Evolutionary conservation across 2,329 filamentous ascomycete genomes (phyloP), one percentile per base, ranked within the genome.

Genomic region (Epichloe aotearoae): DNA sequence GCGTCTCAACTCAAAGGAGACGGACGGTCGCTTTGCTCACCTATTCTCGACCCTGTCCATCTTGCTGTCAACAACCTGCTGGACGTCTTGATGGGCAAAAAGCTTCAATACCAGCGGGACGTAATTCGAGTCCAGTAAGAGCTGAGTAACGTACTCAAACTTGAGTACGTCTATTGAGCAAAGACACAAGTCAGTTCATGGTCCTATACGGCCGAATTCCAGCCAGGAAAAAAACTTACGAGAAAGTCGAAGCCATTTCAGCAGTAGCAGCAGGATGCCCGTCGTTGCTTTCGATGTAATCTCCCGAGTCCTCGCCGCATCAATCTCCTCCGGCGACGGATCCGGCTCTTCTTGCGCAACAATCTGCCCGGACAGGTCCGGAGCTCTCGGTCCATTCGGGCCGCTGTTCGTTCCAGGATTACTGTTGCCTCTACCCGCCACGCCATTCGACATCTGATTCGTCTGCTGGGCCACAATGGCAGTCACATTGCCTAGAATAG

Each of bases 171-270:
- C 88, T 94, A 55, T 20, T 34, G 19, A 36, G 6, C 7, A 34
- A 17, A 3, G 2, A 34, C 11, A 10, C 15, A 7, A 8, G 44
- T 46, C 33, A 46, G 44, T 37, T 37, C 44, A 38, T 23, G 44
- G n/a, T 36, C 5, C 5, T 10, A 7, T 11, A 19, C 3, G 17
- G 36, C 36, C 14, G 12, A 30, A 11, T 30, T 11, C 10, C 30
- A 30, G 30, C 30, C 30, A 10, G 30, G 3, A 30, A 44, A 33
- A 4, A 64, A 4, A 64, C 87, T 73, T 73, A 94, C 88, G 93
- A 52, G 89, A 96, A 50, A 95, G 73, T 65, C 95, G 94, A 60
- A 97, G 84, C 93, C 93, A 98, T 67, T 97, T 98, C 54, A 97
- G 65, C 43, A 97, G 69, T n/a, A 95, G 72, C 30, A 98, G 71